Percentiles rank a stretch among this genome's conserved stretches.
Conservation (phyloP, 371 early-diverging fungal species). For the Mortierella sp. region DNA sequence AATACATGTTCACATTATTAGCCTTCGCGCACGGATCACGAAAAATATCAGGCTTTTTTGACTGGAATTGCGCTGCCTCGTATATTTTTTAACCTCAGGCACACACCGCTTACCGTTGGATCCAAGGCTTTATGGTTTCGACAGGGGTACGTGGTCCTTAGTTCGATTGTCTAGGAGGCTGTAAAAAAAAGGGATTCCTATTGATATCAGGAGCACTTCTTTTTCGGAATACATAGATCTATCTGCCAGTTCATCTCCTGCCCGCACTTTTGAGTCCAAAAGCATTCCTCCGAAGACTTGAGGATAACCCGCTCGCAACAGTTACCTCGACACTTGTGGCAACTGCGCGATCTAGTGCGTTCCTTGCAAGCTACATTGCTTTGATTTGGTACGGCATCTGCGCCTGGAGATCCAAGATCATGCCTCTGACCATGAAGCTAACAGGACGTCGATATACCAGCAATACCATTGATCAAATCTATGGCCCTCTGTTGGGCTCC, state of each 20-base stretch:
- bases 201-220: too few species aligned
- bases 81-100: constrained; percentile 8
- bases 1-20: too few species aligned
- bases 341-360: constrained; percentile 67
- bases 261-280: constrained; percentile 68
- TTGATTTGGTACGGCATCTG: constrained; percentile 72
- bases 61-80: not conserved
- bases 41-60: too few species aligned
- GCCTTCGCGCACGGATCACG: too few species aligned
- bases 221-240: constrained; percentile 54
- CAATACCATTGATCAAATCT: constrained; percentile 61
- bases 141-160: constrained; percentile 33
- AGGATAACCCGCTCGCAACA: constrained; percentile 50
- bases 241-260: constrained; percentile 69
- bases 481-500: constrained; percentile 66
- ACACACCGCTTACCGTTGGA: constrained; percentile 49
- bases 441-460: constrained; percentile 47
- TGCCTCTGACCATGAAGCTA: constrained; percentile 29
- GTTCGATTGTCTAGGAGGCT: too few species aligned
- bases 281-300: constrained; percentile 46
- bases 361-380: constrained; percentile 70
- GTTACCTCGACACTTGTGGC: constrained; percentile 60
- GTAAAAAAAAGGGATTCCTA: too few species aligned
- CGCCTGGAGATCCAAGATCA: constrained; percentile 62
- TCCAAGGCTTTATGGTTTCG: constrained; percentile 49